Percentiles rank a stretch among this genome's conserved stretches.
These are phyloP conservation scores for Ailanthus altissimus DNA, from an alignment of 345 rosid species.

Conservation along the genomic window DNA sequence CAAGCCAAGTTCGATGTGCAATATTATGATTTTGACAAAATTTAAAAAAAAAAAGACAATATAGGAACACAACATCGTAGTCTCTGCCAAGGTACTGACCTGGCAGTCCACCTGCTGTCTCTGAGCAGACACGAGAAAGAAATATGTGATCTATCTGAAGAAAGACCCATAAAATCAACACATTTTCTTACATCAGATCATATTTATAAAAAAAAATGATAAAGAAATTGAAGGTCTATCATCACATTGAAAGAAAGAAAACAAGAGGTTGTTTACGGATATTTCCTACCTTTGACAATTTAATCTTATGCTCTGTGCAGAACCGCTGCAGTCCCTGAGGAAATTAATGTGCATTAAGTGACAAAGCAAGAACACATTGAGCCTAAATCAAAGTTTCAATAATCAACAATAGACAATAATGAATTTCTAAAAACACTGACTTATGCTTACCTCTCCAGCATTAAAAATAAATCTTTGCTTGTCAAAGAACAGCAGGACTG, in stretches of 20 bases:
- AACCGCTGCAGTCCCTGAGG: constrained; percentile 88
- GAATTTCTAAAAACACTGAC: neutral
- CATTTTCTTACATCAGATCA: neutral
- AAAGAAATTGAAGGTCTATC: neutral
- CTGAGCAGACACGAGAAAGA: constrained; percentile 95
- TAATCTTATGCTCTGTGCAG: constrained; percentile 91
- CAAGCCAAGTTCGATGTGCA: neutral
- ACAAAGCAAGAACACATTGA: neutral
- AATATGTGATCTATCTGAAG: constrained; percentile 91
- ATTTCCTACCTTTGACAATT: constrained; percentile 74
- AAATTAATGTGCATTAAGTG: neutral
- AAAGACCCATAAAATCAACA: constrained; percentile 19
- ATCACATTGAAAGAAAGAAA: neutral
- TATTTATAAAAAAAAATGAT: constrained; percentile 7
- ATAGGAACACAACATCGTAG: neutral
- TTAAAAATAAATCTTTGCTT: constrained; percentile 88
- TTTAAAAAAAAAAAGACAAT: neutral
- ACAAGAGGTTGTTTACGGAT: neutral
- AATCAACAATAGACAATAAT: neutral
- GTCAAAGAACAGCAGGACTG: constrained; percentile 90
- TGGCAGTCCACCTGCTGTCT: constrained; percentile 97
- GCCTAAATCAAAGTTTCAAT: neutral
- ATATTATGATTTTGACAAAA: neutral
- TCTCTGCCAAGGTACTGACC: constrained; percentile 45
- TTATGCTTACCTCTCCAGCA: constrained; percentile 80